Evolutionary conservation across 345 rosid species (phyloP).

Genomic region (Pugionium cornutum): DNA sequence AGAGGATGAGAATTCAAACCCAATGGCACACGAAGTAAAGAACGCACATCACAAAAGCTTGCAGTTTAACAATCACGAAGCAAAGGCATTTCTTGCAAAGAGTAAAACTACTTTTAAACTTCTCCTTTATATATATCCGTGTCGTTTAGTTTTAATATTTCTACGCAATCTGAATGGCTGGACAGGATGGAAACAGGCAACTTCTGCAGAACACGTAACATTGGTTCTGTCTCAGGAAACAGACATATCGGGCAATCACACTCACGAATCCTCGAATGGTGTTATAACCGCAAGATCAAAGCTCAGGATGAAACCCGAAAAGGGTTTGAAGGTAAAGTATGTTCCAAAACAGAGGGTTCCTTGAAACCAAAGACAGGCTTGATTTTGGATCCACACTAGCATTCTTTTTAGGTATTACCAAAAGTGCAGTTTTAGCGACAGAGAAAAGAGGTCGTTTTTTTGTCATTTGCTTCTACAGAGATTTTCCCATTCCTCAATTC

Average conservation of each 20-base stretch:
- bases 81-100: conserved; percentile 69
- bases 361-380: conserved; percentile 11
- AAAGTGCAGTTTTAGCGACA: conserved; percentile 38
- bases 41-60: conserved; percentile 35
- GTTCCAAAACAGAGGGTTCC: conserved; percentile 64
- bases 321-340: conserved; percentile 71
- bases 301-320: conserved; percentile 57
- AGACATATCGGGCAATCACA: conserved; percentile 38
- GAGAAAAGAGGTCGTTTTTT: conserved; percentile 1
- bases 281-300: conserved; percentile 40
- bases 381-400: conserved; percentile 28
- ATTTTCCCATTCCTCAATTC: conserved; percentile 15
- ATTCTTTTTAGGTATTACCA: conserved; percentile 42
- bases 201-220: conserved; percentile 62
- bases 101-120: conserved; percentile 47
- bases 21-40: conserved; percentile 19
- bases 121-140: background rate
- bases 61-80: conserved; percentile 59
- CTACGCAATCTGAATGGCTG: background rate
- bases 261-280: conserved; percentile 36
- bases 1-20: conserved; percentile 22
- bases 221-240: conserved; percentile 55
- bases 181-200: conserved; percentile 91
- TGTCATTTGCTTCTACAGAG: conserved; percentile 35
- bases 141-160: background rate